Evolutionary conservation across 177 flowering plant species (phyloP).

Genomic region (Vitis hybrid): DNA sequence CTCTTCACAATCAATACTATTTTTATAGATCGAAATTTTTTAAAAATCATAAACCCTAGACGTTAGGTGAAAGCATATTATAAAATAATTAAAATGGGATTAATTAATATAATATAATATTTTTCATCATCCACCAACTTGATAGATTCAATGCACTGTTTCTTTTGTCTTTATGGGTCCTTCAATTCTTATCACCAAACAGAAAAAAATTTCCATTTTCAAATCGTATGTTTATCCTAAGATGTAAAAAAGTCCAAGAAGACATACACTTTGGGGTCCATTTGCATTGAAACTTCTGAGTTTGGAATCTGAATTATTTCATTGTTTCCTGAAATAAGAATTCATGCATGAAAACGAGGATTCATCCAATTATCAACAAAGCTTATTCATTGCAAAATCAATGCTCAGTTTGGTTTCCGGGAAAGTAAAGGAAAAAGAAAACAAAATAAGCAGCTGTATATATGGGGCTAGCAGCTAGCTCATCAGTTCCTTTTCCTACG

Average conservation of each 20-base stretch:
- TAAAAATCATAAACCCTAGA: too few relatives aligned
- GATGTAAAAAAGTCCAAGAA: neutral
- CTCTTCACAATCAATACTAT: too few relatives aligned
- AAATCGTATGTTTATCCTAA: neutral
- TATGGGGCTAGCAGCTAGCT: too few relatives aligned
- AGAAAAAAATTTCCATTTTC: neutral
- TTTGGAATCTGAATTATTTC: slow-evolving; percentile 25
- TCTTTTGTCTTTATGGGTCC: neutral
- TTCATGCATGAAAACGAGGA: neutral
- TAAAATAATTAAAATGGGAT: too few relatives aligned
- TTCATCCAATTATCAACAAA: neutral
- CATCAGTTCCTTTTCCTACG: too few relatives aligned
- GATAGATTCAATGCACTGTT: too few relatives aligned
- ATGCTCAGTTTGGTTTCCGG: neutral
- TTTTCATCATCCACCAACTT: too few relatives aligned
- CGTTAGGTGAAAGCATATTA: too few relatives aligned
- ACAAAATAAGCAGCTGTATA: too few relatives aligned
- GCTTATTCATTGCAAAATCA: neutral
- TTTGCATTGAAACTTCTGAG: slow-evolving; percentile 19
- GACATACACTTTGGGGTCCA: slow-evolving; percentile 17
- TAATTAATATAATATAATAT: too few relatives aligned
- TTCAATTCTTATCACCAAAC: neutral
- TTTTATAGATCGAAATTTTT: too few relatives aligned
- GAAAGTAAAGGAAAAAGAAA: too few relatives aligned
- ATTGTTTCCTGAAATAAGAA: slow-evolving; percentile 25